A percentile compares a stretch with the other conserved stretches of the same genome.
These are phyloP conservation scores for Tubosaeta sp. DNA, from an alignment of 768 basidiomycete genomes.

Conservation along the genomic window DNA sequence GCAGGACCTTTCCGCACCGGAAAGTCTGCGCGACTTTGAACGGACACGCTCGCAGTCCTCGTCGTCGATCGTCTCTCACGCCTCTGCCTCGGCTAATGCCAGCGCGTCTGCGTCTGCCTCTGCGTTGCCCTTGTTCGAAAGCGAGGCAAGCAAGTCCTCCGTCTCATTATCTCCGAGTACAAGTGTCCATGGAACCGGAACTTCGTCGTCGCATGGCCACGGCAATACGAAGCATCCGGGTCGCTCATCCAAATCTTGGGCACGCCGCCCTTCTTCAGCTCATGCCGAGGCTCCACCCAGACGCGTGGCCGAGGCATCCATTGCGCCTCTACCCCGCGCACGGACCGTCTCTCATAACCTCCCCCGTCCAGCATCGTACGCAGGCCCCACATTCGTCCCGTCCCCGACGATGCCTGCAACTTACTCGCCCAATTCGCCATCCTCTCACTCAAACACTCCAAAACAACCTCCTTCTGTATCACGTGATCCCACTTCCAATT, in stretches of 20 bases:
- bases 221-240: slow-evolving; percentile 1
- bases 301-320: slow-evolving; percentile 1
- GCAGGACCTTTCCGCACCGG: background rate
- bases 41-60: slow-evolving; percentile 9
- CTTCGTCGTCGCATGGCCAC: slow-evolving; percentile 21
- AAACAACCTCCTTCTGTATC: slow-evolving; percentile 19
- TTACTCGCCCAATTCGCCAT: slow-evolving; percentile 15
- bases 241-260: slow-evolving; percentile 12
- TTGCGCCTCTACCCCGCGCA: slow-evolving; percentile 19
- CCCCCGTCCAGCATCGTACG: slow-evolving; percentile 18
- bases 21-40: background rate
- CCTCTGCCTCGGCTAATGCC: slow-evolving; percentile 10
- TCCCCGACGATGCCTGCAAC: slow-evolving; percentile 14
- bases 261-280: slow-evolving; percentile 8
- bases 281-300: background rate
- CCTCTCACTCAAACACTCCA: slow-evolving; percentile 1
- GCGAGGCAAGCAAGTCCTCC: slow-evolving; percentile 22
- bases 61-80: slow-evolving; percentile 17
- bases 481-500: slow-evolving; percentile 26
- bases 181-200: slow-evolving; percentile 1
- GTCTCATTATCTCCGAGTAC: slow-evolving; percentile 11
- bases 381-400: background rate
- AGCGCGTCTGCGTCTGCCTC: slow-evolving; percentile 7
- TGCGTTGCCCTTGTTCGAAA: slow-evolving; percentile 5
- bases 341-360: slow-evolving; percentile 15